phyloP scores from a whole-genome alignment of 2,329 filamentous ascomycete species.

The Colletotrichum brevisporum region DNA sequence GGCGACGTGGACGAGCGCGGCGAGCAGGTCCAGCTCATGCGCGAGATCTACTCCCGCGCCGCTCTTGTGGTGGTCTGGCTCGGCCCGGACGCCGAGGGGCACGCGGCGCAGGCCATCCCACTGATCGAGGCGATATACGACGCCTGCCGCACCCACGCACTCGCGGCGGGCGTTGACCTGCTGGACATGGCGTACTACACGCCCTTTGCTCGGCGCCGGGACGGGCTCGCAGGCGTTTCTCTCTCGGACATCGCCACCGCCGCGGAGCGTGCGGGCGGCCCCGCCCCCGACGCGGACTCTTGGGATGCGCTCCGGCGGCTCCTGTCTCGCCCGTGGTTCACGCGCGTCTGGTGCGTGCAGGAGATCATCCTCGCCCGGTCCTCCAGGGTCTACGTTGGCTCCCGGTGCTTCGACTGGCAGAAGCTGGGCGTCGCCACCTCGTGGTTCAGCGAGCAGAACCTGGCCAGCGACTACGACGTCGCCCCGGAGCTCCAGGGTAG shows the following conservation, averaged over 20 bases:
- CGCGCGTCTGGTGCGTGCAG: constrained; percentile 28
- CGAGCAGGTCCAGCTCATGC: constrained; percentile 41
- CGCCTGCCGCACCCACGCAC: constrained; percentile 5
- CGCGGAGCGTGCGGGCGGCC: background rate
- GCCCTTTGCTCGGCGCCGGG: background rate
- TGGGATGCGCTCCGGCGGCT: constrained; percentile 15
- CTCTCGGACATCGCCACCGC: background rate
- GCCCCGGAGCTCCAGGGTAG: background rate
- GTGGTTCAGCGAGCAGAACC: constrained; percentile 18
- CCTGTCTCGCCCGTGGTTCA: constrained; percentile 17
- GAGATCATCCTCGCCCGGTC: constrained; percentile 14
- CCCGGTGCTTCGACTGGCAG: constrained; percentile 1
- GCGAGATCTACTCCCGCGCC: constrained; percentile 36
- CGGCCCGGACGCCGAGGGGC: constrained; percentile 1
- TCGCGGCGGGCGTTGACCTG: background rate
- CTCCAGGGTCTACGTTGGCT: background rate
- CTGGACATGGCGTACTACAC: constrained; percentile 24
- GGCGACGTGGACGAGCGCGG: constrained; percentile 36
- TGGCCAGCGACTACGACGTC: constrained; percentile 18
- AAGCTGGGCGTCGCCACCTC: constrained; percentile 14
- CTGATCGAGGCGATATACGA: background rate
- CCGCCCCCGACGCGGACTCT: background rate
- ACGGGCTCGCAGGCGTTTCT: constrained; percentile 12
- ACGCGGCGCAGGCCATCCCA: background rate
- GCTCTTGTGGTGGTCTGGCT: constrained; percentile 38